A percentile compares a stretch with the other conserved stretches of the same genome.
These are phyloP conservation scores for Hanseniaspora lindneri DNA, from an alignment of 805 yeast species.

Conservation along the genomic window DNA sequence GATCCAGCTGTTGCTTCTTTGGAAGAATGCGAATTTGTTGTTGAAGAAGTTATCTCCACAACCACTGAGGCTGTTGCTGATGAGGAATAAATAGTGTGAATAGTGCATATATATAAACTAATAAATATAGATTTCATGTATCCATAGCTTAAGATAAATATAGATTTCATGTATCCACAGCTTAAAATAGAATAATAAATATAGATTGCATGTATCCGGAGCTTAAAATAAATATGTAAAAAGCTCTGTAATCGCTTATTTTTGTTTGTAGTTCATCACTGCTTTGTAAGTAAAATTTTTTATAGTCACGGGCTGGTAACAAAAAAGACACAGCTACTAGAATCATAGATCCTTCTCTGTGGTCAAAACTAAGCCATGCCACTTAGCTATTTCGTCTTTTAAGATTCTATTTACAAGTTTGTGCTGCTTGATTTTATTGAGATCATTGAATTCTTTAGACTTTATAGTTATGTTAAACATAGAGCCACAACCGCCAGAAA, in stretches of 20 bases:
- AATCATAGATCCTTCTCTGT: constrained; percentile 43
- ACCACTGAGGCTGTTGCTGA: not conserved
- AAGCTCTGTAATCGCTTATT: too few relatives aligned
- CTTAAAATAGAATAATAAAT: too few relatives aligned
- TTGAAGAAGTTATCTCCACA: constrained; percentile 43
- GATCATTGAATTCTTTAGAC: constrained; percentile 62
- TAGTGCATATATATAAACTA: too few relatives aligned
- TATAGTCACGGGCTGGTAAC: too few relatives aligned
- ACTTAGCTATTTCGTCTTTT: constrained; percentile 71
- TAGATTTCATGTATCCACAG: too few relatives aligned
- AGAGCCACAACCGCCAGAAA: constrained; percentile 95
- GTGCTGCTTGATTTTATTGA: constrained; percentile 83
- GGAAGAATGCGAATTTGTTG: constrained; percentile 63
- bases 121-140: too few relatives aligned
- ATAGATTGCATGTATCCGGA: too few relatives aligned
- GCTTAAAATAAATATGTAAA: too few relatives aligned
- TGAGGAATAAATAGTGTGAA: not conserved
- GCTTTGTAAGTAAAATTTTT: too few relatives aligned
- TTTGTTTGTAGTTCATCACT: too few relatives aligned
- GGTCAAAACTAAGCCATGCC: constrained; percentile 89
- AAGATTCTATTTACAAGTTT: constrained; percentile 71
- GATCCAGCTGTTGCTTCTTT: constrained; percentile 41
- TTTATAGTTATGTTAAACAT: constrained; percentile 84
- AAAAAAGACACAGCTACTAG: too few relatives aligned
- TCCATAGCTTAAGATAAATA: too few relatives aligned